Evolutionary conservation across 441 rosid genomes (phyloP), one percentile per base, ranked within the genome.

Genomic region (Corymbia citriodora): DNA sequence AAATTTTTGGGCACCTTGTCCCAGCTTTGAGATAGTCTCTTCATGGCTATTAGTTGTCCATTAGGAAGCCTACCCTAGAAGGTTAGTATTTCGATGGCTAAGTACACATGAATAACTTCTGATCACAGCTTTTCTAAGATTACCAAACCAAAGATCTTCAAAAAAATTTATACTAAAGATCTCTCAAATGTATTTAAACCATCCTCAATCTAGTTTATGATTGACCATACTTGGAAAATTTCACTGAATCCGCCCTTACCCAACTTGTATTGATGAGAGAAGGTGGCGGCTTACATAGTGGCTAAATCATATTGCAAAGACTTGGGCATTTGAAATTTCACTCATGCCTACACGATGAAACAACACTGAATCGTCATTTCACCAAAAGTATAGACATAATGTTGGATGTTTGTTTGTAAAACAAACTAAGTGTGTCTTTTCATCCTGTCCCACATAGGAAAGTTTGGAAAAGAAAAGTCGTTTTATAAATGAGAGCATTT

Each of bases 311-410:
- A 61, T 8, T 61, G 68, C 68, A 61, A 61, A 16, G 31, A 27
- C 2, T 61, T 1, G 8, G 17, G 8, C 31, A 0, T 12, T 27
- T 61, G 68, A 0, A 27, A 61, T 27, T 5, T 6, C 68, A 12
- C 2, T 61, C 3, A 1, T 12, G 8, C 68, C 68, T 61, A 21
- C 0, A 61, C 0, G 14, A 61, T 2, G 0, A 27, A 27, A 61
- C 31, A 61, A 61, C 7, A 27, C 1, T 4, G 12, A 4, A 27
- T 27, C 16, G 68, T 61, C 31, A 61, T 61, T 61, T 61, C 11
- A 2, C 68, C 68, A 27, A 61, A 61, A 61, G 31, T n/a, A 0
- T 61, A 27, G 68, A 27, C 27, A 61, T 11, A n/a, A n/a, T n/a
- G n/a, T n/a, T n/a, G n/a, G n/a, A n/a, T n/a, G n/a, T n/a, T n/a